Evolutionary conservation across 2,329 filamentous ascomycete species (phyloP).

Genomic region (Ophiostoma tasmaniense): DNA sequence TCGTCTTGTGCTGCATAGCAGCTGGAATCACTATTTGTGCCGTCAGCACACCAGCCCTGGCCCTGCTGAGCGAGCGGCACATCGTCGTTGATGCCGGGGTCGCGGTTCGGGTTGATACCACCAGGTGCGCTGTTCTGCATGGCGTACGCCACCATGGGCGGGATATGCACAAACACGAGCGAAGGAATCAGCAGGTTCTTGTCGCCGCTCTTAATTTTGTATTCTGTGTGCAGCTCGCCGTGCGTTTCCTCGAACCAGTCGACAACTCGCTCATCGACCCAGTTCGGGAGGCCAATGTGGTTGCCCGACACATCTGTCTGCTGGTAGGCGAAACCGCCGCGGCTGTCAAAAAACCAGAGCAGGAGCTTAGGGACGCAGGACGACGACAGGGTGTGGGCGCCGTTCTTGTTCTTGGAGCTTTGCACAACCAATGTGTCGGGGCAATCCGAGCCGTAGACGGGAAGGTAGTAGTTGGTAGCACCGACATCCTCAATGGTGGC

Average conservation of each 20-base stretch:
- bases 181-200: slow-evolving; percentile 31
- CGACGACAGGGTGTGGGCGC: slow-evolving; percentile 1
- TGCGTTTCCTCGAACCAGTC: slow-evolving; percentile 36
- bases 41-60: slow-evolving; percentile 28
- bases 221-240: slow-evolving; percentile 24
- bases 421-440: background rate
- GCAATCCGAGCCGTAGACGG: slow-evolving; percentile 24
- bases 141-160: slow-evolving; percentile 27
- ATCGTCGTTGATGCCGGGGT: slow-evolving; percentile 32
- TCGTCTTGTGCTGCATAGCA: slow-evolving; percentile 37
- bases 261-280: slow-evolving; percentile 38
- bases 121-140: slow-evolving; percentile 21
- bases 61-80: slow-evolving; percentile 26
- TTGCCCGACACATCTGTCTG: slow-evolving; percentile 17
- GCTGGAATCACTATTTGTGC: slow-evolving; percentile 23
- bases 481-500: slow-evolving; percentile 18
- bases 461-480: slow-evolving; percentile 28
- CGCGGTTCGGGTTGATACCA: slow-evolving; percentile 22
- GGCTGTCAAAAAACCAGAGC: slow-evolving; percentile 55
- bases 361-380: slow-evolving; percentile 30
- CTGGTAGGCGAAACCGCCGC: slow-evolving; percentile 39
- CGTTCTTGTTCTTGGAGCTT: background rate
- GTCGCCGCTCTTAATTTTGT: slow-evolving; percentile 15
- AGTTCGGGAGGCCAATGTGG: slow-evolving; percentile 27
- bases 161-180: slow-evolving; percentile 43